Percentiles rank a stretch among this genome's conserved stretches.
phyloP scores from a whole-genome alignment of 2,329 filamentous ascomycete genomes.

The Aureobasidium sp. region DNA sequence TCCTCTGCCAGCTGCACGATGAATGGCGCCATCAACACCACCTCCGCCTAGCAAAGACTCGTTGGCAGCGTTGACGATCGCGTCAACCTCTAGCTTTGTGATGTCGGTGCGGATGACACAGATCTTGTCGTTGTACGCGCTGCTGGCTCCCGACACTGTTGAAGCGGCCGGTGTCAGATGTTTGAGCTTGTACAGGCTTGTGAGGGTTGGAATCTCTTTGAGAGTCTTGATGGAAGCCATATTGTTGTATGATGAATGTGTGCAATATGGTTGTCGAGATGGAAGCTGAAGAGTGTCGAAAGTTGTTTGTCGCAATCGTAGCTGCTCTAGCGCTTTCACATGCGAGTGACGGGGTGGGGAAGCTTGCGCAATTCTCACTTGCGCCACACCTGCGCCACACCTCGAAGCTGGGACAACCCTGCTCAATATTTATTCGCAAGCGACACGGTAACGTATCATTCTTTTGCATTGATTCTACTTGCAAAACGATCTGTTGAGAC shows the following conservation, averaged over 20 bases:
- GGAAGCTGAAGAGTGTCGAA: not conserved
- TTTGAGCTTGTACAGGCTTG: constrained; percentile 56
- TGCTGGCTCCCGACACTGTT: constrained; percentile 35
- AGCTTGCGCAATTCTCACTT: not conserved
- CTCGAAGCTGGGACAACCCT: no score
- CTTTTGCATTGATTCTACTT: no score
- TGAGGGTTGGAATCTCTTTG: constrained; percentile 55
- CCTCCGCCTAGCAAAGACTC: constrained; percentile 69
- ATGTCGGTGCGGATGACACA: constrained; percentile 70
- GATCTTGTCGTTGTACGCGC: constrained; percentile 60
- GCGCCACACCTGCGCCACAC: not conserved
- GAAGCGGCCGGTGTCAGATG: constrained; percentile 34
- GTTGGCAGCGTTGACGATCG: constrained; percentile 93
- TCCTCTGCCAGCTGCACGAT: constrained; percentile 65
- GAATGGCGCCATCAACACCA: constrained; percentile 75
- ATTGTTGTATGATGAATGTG: constrained; percentile 2
- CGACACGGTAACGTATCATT: no score
- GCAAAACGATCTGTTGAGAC: no score
- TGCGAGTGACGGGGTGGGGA: not conserved
- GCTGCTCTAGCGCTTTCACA: not conserved
- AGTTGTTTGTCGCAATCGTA: not conserved
- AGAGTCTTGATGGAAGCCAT: constrained; percentile 32
- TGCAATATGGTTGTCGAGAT: not conserved
- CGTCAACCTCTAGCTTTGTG: constrained; percentile 67
- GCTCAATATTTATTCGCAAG: no score